phyloP scores from a whole-genome alignment of 306 rosid genomes.

The apple (Malus domestica) region ASM211411v1 NC_041802.1:5785501-5786000 shows the following conservation, averaged over 20 bases:
- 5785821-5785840: constrained; percentile 66
- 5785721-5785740: constrained; percentile 34
- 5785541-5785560: constrained; percentile 2
- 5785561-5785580: constrained; percentile 52
- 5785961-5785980: not conserved
- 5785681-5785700: constrained; percentile 10
- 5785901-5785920: constrained; percentile 47
- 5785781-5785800: constrained; percentile 16
- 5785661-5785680: not conserved
- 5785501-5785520: not conserved
- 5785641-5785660: constrained; percentile 49
- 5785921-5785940: constrained; percentile 78
- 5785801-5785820: constrained; percentile 3
- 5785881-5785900: constrained; percentile 45
- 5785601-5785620: constrained; percentile 1
- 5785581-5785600: not conserved
- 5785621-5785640: not conserved
- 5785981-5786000: constrained; percentile 16
- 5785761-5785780: constrained; percentile 2
- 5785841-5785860: constrained; percentile 29
- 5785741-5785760: constrained; percentile 38
- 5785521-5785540: constrained; percentile 16
- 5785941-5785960: constrained; percentile 27
- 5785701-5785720: constrained; percentile 22
- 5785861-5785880: constrained; percentile 69